Base-by-base conservation (phyloP, 2,329 filamentous ascomycete species). In the Pseudogymnoascus sp. region DNA sequence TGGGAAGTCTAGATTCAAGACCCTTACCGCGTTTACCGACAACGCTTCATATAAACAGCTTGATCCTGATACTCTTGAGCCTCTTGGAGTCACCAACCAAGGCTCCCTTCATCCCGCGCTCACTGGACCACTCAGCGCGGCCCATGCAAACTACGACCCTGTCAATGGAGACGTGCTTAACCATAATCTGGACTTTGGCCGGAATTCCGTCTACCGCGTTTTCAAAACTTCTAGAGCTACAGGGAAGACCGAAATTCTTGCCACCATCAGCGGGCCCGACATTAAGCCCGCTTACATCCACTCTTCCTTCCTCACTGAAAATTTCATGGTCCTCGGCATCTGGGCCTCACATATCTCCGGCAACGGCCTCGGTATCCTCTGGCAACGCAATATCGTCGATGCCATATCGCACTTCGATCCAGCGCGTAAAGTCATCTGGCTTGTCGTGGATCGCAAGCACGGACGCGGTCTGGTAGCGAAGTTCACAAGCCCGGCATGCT, bases 91-190 rank as follows among this genome's bases (percentile, higher is more conserved):
- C n/a, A 82, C 85, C 0, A 73, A 74, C 0, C 90, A 93, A 70
- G 70, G 71, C 1, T 71, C 70, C 2, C 78, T 96, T 12, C 87
- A 96, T 71, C 87, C 89, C 0, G 79, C 83, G 0, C 79, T 96
- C 11, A 84, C 78, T 11, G 91, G 91, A 0, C 83, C 81, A 0
- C 72, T 90, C 12, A 87, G 88, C 1, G 87, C 84, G 40, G 84
- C 91, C 0, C 91, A 96, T 72, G 84, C 88, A 0, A 85, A 88
- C 62, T 82, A 83, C 0, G 90, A 95, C 71, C 89, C 88, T 0
- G 74, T 76, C 0, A 92, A 87, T 0, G 90, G 91, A 6, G 90
- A 95, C 66, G 71, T 90, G 6, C 93, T 84, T 80, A 96, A 95
- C 75, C 93, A 84, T 76, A 96, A 96, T 70, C 82, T 93, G n/a